Percentiles rank a stretch among this genome's conserved stretches.
Conservation (phyloP, 352 stramenopile species). For the Peronospora destructor region DNA sequence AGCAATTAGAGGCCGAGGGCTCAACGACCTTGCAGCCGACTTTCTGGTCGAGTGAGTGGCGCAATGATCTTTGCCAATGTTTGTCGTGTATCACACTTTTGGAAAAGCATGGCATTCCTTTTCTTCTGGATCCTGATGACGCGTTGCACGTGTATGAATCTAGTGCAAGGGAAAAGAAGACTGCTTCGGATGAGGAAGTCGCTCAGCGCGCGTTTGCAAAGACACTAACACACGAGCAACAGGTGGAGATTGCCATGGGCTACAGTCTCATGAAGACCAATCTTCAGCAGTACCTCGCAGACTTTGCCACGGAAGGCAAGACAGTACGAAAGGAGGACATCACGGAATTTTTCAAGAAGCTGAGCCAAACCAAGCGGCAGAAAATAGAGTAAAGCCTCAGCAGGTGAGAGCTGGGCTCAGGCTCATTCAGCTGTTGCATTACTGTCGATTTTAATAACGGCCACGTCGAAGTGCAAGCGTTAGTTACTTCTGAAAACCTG, state of each 20-base stretch:
- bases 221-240: constrained; percentile 58
- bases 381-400: constrained; percentile 33
- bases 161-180: constrained; percentile 31
- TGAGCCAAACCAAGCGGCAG: constrained; percentile 50
- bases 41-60: constrained; percentile 67
- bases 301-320: constrained; percentile 51
- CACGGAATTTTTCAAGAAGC: constrained; percentile 52
- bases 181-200: constrained; percentile 33
- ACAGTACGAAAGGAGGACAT: constrained; percentile 71
- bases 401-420: constrained; percentile 3
- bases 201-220: constrained; percentile 46
- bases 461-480: constrained; percentile 6
- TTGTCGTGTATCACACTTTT: constrained; percentile 41
- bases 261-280: constrained; percentile 71
- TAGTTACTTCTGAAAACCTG: constrained; percentile 43
- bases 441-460: constrained; percentile 12
- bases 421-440: constrained; percentile 3
- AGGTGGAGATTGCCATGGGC: constrained; percentile 66
- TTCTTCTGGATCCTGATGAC: constrained; percentile 57
- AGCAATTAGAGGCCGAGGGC: constrained; percentile 18
- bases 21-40: constrained; percentile 30
- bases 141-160: constrained; percentile 62
- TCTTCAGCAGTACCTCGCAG: constrained; percentile 54
- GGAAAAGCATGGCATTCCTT: constrained; percentile 44
- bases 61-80: constrained; percentile 49